Conservation (phyloP, 805 yeast genomes). For the Wickerhamomyces queroliae region DNA sequence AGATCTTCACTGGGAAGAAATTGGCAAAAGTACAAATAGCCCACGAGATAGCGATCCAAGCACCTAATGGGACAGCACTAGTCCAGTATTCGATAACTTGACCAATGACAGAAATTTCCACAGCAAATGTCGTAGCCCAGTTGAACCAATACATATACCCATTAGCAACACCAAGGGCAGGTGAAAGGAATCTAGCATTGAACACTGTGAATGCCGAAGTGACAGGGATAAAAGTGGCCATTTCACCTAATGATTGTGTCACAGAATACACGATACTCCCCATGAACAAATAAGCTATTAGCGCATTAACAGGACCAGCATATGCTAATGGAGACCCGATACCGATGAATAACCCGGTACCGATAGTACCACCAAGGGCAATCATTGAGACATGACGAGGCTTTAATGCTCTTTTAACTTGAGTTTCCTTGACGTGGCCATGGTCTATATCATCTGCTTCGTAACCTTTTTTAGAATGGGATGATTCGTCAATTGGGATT, state of each 20-base stretch:
- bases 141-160: constrained; percentile 71
- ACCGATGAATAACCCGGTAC: constrained; percentile 65
- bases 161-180: constrained; percentile 61
- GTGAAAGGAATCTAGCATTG: constrained; percentile 55
- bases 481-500: neutral
- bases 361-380: constrained; percentile 71
- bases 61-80: constrained; percentile 49
- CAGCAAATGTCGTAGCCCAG: constrained; percentile 67
- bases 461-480: neutral
- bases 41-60: constrained; percentile 54
- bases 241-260: constrained; percentile 64
- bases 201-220: constrained; percentile 58
- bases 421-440: constrained; percentile 29
- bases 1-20: constrained; percentile 47
- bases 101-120: constrained; percentile 51
- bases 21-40: constrained; percentile 37
- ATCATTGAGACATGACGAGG: constrained; percentile 66
- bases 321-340: constrained; percentile 45
- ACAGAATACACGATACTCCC: constrained; percentile 56
- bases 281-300: constrained; percentile 58
- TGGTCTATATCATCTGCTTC: constrained; percentile 20
- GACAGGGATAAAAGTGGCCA: constrained; percentile 71
- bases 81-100: constrained; percentile 52
- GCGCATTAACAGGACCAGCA: constrained; percentile 63
- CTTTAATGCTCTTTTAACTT: constrained; percentile 51